phyloP scores from a whole-genome alignment of 129 eudicot genomes.

The Glebionis coronaria region DNA sequence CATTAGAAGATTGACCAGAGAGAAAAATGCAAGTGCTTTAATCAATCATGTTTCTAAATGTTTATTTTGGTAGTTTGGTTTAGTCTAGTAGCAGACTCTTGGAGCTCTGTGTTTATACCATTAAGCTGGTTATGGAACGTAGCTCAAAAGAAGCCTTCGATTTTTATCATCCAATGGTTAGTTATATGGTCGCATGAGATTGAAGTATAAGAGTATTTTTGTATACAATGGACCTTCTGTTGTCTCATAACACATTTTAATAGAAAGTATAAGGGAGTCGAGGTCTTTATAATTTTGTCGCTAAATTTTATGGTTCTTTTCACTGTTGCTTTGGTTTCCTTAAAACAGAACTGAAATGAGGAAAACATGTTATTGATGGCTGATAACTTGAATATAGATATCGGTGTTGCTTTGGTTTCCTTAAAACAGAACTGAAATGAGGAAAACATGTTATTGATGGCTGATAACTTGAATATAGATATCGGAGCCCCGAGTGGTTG shows the following conservation, averaged over 20 bases:
- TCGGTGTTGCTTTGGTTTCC: too few species aligned
- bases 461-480: too few species aligned
- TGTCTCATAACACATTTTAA: neutral
- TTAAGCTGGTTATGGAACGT: constrained; percentile 6
- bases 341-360: too few species aligned
- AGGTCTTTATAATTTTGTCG: too few species aligned
- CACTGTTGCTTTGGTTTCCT: too few species aligned
- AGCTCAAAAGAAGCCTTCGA: neutral
- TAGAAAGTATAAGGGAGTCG: too few species aligned
- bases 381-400: too few species aligned
- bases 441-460: too few species aligned
- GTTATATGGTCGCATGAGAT: constrained; percentile 5
- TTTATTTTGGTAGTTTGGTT: neutral
- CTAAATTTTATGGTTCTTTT: too few species aligned
- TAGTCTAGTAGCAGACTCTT: neutral
- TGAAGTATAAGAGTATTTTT: constrained; percentile 21
- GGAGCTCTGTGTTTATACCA: constrained; percentile 1
- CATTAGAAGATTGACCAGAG: constrained; percentile 3
- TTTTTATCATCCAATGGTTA: neutral
- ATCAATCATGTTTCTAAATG: constrained; percentile 3
- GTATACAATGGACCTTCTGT: constrained; percentile 9
- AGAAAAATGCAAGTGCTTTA: constrained; percentile 4
- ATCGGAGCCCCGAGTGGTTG: too few species aligned
- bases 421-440: too few species aligned
- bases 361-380: too few species aligned